Conservation (phyloP, 2,329 filamentous ascomycete genomes). For the Podosphaera leucotricha region DNA sequence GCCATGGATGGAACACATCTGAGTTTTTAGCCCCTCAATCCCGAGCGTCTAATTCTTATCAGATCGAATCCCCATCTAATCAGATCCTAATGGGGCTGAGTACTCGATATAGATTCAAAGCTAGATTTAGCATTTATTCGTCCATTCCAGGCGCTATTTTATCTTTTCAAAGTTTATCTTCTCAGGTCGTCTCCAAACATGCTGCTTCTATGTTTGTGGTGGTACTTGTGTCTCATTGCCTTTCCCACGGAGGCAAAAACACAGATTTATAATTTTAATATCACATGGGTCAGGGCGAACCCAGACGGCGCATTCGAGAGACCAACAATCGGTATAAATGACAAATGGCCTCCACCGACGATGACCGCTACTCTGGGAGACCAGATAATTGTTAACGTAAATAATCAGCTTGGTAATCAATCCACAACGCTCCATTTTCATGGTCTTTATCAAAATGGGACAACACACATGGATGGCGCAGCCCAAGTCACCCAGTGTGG, state of each 20-base stretch:
- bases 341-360: conserved; percentile 46
- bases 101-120: too few species aligned
- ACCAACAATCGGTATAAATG: conserved; percentile 55
- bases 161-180: background rate
- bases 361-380: conserved; percentile 42
- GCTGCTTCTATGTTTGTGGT: background rate
- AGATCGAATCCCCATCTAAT: conserved; percentile 2
- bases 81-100: conserved; percentile 1
- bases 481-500: conserved; percentile 40
- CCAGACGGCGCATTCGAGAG: conserved; percentile 43
- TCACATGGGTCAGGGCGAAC: conserved; percentile 47
- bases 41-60: background rate
- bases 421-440: conserved; percentile 45
- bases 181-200: background rate
- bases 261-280: conserved; percentile 40
- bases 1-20: background rate
- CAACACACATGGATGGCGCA: conserved; percentile 45
- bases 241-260: conserved; percentile 1
- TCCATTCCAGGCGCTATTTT: background rate
- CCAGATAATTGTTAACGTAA: conserved; percentile 19
- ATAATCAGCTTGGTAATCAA: conserved; percentile 25
- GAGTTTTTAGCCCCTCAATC: background rate
- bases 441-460: conserved; percentile 44
- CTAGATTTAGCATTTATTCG: background rate
- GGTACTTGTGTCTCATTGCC: background rate